These are phyloP conservation scores for Colletotrichum chrysophilum DNA, from an alignment of 2,329 filamentous ascomycete species.

Conservation along the genomic window DNA sequence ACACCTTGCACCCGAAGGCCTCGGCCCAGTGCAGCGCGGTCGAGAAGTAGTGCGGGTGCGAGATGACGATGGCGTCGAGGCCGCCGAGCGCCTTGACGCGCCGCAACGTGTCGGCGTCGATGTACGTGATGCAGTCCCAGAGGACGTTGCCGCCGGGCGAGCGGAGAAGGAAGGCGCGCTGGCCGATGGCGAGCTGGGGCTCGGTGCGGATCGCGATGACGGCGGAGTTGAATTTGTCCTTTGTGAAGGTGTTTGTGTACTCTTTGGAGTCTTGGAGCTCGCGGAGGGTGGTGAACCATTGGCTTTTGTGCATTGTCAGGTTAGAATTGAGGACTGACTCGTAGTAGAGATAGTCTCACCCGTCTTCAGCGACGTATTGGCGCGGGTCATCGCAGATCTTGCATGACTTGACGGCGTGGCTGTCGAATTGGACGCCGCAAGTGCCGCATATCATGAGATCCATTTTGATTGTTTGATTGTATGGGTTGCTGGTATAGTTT, in stretches of 20 bases:
- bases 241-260: slow-evolving; percentile 60
- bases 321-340: too few species aligned
- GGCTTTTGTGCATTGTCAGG: slow-evolving; percentile 43
- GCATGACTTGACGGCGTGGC: slow-evolving; percentile 57
- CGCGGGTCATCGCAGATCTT: slow-evolving; percentile 77
- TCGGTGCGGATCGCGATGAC: slow-evolving; percentile 53
- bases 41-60: slow-evolving; percentile 83
- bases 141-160: slow-evolving; percentile 74
- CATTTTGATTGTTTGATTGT: not conserved
- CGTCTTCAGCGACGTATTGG: slow-evolving; percentile 64
- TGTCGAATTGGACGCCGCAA: slow-evolving; percentile 73
- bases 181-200: slow-evolving; percentile 74
- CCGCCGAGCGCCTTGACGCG: slow-evolving; percentile 67
- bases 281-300: slow-evolving; percentile 68
- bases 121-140: slow-evolving; percentile 78
- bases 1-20: slow-evolving; percentile 73
- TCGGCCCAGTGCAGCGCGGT: slow-evolving; percentile 77
- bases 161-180: slow-evolving; percentile 72
- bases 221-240: slow-evolving; percentile 47
- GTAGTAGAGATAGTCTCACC: not conserved
- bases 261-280: slow-evolving; percentile 38
- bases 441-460: slow-evolving; percentile 64
- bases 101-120: slow-evolving; percentile 68
- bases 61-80: slow-evolving; percentile 74
- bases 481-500: not conserved